Base-by-base conservation (phyloP, 768 basidiomycete species). In the Boletales sp. region DNA sequence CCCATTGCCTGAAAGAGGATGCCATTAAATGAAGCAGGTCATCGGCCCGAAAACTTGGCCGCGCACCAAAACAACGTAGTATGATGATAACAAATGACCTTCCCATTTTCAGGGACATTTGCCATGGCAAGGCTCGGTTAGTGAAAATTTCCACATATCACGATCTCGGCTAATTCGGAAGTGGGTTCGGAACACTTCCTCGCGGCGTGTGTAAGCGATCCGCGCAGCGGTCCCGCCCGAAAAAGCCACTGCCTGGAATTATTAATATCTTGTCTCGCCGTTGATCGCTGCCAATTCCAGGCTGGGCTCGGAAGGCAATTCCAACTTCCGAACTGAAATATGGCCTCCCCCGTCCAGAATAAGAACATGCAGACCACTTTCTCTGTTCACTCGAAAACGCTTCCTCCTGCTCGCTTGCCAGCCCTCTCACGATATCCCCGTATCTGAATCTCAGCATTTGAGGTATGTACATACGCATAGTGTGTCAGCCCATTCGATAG, bases 241-340 rank as follows among this genome's bases (percentile, higher is more conserved):
- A 41, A 30, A n/a, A 30, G n/a, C 41, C 28, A 28, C 41, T 41
- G 28, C 25, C 15, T 7, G 6, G 25, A 5, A 28, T 28, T 30
- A 19, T 30, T 31, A 28, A 30, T n/a, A 41, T 28, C 25, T 8
- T 12, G 14, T 41, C 36, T 17, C 15, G 38, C 46, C 39, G 46
- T 38, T 37, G 38, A 40, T 39, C 43, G 49, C 36, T 25, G 25
- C 31, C 13, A 43, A 38, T 42, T 38, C 41, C 44, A 48, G 59
- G 50, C 45, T 42, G 36, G 30, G 49, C 42, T 45, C 59, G 59
- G 59, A 45, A 51, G 17, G 0, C 48, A 46, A 48, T 49, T 44
- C 48, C 52, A 48, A 45, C 42, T 46, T 51, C 58, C 58, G 49
- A 46, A 21, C 34, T 25, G 21, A 52, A 41, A 53, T 59, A 42